Conservation (phyloP, 345 rosid genomes). For the Microcos paniculata region DNA sequence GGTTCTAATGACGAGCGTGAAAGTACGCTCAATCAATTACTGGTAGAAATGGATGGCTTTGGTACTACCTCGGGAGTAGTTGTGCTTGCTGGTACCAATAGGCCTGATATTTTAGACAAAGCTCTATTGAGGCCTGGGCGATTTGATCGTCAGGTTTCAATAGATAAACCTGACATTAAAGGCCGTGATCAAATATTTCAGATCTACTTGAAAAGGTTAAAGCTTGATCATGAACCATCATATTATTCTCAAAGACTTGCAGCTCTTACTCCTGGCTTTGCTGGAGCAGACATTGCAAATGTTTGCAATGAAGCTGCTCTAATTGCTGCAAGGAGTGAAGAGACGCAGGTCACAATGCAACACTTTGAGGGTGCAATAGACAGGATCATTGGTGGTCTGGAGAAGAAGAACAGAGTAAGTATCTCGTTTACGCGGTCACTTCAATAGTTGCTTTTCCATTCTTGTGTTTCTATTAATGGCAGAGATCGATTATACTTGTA, state of each 20-base stretch:
- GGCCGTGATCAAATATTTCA: slow-evolving; percentile 89
- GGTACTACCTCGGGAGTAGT: slow-evolving; percentile 95
- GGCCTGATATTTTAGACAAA: slow-evolving; percentile 94
- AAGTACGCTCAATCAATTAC: slow-evolving; percentile 86
- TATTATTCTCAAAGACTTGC: slow-evolving; percentile 87
- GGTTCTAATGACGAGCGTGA: slow-evolving; percentile 96
- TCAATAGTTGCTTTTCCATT: not conserved
- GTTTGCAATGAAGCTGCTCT: slow-evolving; percentile 96
- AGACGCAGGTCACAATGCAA: slow-evolving; percentile 55
- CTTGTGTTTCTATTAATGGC: not conserved
- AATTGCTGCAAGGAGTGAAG: slow-evolving; percentile 78
- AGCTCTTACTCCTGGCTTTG: slow-evolving; percentile 94
- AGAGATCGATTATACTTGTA: not conserved
- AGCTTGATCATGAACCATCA: slow-evolving; percentile 76
- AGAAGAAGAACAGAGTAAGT: slow-evolving; percentile 87
- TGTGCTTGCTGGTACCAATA: slow-evolving; percentile 95
- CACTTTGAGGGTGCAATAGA: slow-evolving; percentile 96
- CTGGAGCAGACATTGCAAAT: slow-evolving; percentile 98
- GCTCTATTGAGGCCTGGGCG: slow-evolving; percentile 89
- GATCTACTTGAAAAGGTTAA: slow-evolving; percentile 78
- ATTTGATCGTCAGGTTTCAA: slow-evolving; percentile 84
- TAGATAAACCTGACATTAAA: slow-evolving; percentile 90
- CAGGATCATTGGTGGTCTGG: slow-evolving; percentile 96
- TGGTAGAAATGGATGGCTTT: slow-evolving; percentile 98
- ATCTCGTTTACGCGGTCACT: not conserved